Base-by-base conservation (phyloP, 2,329 filamentous ascomycete genomes). In the Colletotrichum chlorophyti region DNA sequence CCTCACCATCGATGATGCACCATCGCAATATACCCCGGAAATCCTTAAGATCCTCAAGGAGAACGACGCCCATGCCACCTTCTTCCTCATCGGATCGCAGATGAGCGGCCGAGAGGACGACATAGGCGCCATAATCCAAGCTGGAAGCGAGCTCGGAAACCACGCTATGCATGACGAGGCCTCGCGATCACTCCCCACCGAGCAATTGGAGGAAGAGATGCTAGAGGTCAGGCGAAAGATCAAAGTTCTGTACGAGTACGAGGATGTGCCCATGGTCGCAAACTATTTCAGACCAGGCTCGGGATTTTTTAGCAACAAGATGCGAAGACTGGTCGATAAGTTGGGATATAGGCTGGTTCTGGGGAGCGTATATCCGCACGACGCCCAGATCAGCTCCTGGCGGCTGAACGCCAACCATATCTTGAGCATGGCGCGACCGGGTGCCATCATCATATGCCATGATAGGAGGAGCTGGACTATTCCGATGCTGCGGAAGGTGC, bases 91-190 rank as follows among this genome's bases (percentile, higher is more conserved):
- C 65, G 93, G 93, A 8, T 83, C 82, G 3, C 92, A 97, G 75
- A 86, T 91, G 9, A 65, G 77, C 0, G 84, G 82, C 2, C 72
- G 76, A 3, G 81, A 88, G 67, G 74, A 77, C 6, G 72, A 81
- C 3, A 77, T 92, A 27, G 73, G 79, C 38, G 77, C 83, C 34
- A 76, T 90, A 2, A 77, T 91, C n/a, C 75, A 77, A 32, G 77
- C 74, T 45, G 87, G 87, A 19, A 84, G 90, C 70, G 90, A 93
- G 76, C 78, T 97, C 4, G 93, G 84, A 21, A 97, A 97, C 74
- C 93, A 97, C 73, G 93, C 90, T 9, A 93, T 95, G 91, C 84
- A 87, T 70, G 93, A 97, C 73, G 91, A 95, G 76, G 86, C 91
- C 0, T 89, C 88, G 9, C 80, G 83, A 40, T 77, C 78, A 0